A percentile compares a stretch with the other conserved stretches of the same genome.
These are phyloP conservation scores for Scalesia atractyloides DNA, from an alignment of 129 eudicot species.

Conservation along the genomic window DNA sequence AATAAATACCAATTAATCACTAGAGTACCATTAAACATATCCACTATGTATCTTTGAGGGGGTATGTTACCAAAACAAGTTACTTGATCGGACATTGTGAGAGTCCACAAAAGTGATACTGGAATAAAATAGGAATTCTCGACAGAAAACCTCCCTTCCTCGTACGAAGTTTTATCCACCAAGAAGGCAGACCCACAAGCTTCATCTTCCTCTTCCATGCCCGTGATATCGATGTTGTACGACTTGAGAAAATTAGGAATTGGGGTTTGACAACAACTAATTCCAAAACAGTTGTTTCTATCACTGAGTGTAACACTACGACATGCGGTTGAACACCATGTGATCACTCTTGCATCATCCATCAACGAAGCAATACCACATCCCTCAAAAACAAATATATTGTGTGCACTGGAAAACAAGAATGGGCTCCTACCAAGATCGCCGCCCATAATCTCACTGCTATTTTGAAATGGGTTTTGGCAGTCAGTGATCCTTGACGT, in stretches of 20 bases:
- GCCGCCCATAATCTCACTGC: not conserved
- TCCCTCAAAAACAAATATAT: not conserved
- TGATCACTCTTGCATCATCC: conserved; percentile 5
- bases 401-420: not conserved
- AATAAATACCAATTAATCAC: too few species aligned
- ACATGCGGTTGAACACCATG: conserved; percentile 31
- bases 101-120: too few species aligned
- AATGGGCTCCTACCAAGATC: not conserved
- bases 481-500: not conserved
- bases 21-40: too few species aligned
- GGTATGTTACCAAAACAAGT: too few species aligned
- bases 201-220: not conserved
- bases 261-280: not conserved
- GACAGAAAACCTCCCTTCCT: not conserved
- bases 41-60: too few species aligned
- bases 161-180: not conserved
- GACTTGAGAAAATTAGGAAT: not conserved
- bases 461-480: not conserved
- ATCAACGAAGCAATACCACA: conserved; percentile 18
- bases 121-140: too few species aligned
- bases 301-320: not conserved
- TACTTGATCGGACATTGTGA: too few species aligned
- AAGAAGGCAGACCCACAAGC: not conserved
- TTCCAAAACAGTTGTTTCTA: not conserved
- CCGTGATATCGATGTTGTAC: not conserved